phyloP scores from a whole-genome alignment of 1,139 yeast species.

The Suhomyces anneliseae region DNA sequence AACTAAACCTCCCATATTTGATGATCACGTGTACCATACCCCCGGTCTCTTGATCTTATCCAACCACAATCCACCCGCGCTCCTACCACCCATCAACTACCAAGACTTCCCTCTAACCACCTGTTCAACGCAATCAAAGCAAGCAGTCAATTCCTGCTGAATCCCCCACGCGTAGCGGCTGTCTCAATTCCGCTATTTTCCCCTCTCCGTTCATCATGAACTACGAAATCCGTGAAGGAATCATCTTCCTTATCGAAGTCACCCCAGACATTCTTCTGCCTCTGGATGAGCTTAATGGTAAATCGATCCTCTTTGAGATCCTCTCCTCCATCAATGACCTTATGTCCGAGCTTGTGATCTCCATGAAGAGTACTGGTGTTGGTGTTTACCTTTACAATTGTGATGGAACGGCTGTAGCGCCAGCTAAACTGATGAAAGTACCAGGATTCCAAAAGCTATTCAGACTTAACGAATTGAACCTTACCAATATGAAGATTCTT shows the following conservation, averaged over 20 bases:
- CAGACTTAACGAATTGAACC: conserved; percentile 36
- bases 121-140: no score
- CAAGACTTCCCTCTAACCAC: no score
- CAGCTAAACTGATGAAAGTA: conserved; percentile 28
- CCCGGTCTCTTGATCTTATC: no score
- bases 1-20: no score
- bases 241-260: conserved; percentile 60
- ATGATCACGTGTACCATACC: no score
- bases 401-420: conserved; percentile 10
- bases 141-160: no score
- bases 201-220: conserved; percentile 1
- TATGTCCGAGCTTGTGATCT: conserved; percentile 57
- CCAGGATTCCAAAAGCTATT: conserved; percentile 33
- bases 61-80: no score
- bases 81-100: no score
- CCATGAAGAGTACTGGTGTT: conserved; percentile 62
- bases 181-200: no score
- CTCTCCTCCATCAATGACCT: conserved; percentile 54
- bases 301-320: conserved; percentile 51
- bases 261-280: conserved; percentile 49
- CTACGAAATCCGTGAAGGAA: conserved; percentile 62
- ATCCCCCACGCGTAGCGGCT: no score
- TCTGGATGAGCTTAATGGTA: conserved; percentile 32
- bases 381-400: conserved; percentile 66
- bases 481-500: conserved; percentile 41